phyloP scores from a whole-genome alignment of 2,329 filamentous ascomycete species.

The Phoma sp. region DNA sequence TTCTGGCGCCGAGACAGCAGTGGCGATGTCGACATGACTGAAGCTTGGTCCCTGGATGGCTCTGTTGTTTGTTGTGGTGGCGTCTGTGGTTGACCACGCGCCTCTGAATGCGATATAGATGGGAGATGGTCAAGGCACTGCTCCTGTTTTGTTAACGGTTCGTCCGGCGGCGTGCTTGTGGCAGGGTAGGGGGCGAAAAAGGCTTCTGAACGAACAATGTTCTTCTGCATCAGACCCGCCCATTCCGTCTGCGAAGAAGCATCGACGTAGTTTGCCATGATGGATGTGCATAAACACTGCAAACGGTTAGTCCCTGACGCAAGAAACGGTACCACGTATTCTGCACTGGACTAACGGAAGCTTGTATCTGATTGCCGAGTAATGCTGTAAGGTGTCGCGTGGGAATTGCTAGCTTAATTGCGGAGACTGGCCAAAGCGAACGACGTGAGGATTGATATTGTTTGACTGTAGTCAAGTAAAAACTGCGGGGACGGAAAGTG shows the following conservation, averaged over 20 bases:
- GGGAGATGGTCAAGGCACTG: conserved; percentile 21
- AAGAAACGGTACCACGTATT: neutral
- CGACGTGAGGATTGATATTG: neutral
- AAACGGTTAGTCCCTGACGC: conserved; percentile 20
- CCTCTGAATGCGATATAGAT: conserved; percentile 6
- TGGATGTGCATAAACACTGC: conserved; percentile 25
- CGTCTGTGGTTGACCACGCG: conserved; percentile 8
- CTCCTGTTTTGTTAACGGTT: conserved; percentile 33
- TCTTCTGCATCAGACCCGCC: conserved; percentile 38
- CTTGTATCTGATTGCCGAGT: conserved; percentile 6
- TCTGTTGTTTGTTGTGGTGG: conserved; percentile 3
- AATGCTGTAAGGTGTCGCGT: conserved; percentile 4
- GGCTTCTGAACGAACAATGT: conserved; percentile 31
- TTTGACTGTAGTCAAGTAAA: conserved; percentile 1
- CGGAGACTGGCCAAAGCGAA: conserved; percentile 2
- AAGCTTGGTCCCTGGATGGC: neutral
- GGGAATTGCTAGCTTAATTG: neutral
- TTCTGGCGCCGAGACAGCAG: conserved; percentile 34
- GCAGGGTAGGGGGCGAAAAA: conserved; percentile 29
- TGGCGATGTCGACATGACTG: conserved; percentile 19
- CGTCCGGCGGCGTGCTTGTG: conserved; percentile 41
- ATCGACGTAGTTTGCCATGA: conserved; percentile 41
- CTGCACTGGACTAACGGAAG: conserved; percentile 10
- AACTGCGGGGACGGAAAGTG: conserved; percentile 13
- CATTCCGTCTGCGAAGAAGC: conserved; percentile 40